Base-by-base conservation (phyloP, 306 rosid species). In the Pyrus pyrifolia region DNA sequence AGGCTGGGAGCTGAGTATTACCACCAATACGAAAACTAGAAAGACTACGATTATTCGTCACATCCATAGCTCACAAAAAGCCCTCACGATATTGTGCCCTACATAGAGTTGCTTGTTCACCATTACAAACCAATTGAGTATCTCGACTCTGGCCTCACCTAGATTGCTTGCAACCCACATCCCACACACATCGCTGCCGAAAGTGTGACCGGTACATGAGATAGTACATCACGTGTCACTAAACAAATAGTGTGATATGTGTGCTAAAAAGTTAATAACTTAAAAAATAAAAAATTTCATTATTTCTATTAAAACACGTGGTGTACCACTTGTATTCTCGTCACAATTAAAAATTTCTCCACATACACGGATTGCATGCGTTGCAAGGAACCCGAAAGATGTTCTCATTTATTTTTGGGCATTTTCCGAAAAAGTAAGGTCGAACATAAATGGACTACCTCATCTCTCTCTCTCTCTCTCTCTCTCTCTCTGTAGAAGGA, bases 351-450 rank as follows among this genome's bases (percentile, higher is more conserved):
- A 31, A 31, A 31, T 31, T 31, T 31, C 33, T 31, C 46, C 74
- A 1, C 6, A 10, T 23, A 19, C 70, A 3, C 53, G 70, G 71
- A 65, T 87, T 51, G 71, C 86, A 38, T 84, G 78, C 40, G 42
- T 86, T 3, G 86, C 86, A 5, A 72, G 91, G 27, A 86, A 87
- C 74, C 94, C 89, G 1, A 73, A 84, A 45, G 94, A 87, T 70
- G 80, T 76, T 12, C 73, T 81, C 40, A 52, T 89, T 11, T 89
- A 90, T 4, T 25, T 64, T 0, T 84, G 87, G 88, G 25, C 53
- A 4, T 55, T 85, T 81, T 40, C 1, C 42, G 1, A 79, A 70
- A 21, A 22, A 42, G 3, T 63, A 80, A 17, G 13, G 72, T 4
- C 19, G 21, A 25, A 6, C 33, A 7, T 4, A 27, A 5, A 15